A percentile compares a stretch with the other conserved stretches of the same genome.
Evolutionary conservation across 345 rosid genomes (phyloP).

Genomic region (Isatis tinctoria): DNA sequence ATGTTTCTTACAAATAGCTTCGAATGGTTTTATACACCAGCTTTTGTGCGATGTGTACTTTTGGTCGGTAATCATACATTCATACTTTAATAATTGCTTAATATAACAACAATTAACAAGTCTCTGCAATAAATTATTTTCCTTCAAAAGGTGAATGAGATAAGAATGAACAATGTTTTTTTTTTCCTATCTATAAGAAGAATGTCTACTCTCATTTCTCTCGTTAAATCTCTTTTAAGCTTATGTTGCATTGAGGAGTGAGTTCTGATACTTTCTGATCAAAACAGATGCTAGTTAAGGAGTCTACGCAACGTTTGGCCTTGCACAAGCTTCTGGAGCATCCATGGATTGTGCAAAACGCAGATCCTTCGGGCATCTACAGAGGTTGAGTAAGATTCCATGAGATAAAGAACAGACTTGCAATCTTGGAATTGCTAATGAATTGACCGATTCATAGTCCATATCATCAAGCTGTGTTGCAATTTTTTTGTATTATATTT

Average conservation of each 20-base stretch:
- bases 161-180: constrained; percentile 8
- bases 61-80: too few relatives aligned
- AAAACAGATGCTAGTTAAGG: constrained; percentile 89
- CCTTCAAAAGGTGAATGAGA: neutral
- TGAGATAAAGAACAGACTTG: neutral
- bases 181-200: neutral
- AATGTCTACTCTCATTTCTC: neutral
- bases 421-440: neutral
- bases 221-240: neutral
- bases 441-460: neutral
- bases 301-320: constrained; percentile 72
- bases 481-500: constrained; percentile 2
- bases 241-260: neutral
- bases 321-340: constrained; percentile 87
- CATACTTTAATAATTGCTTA: neutral
- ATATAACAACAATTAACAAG: neutral
- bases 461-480: neutral
- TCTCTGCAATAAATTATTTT: neutral
- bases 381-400: constrained; percentile 40
- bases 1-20: neutral
- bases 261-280: neutral
- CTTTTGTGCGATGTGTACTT: neutral
- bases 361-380: constrained; percentile 84
- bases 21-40: neutral
- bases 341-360: constrained; percentile 90